Evolutionary conservation across 176 grass and related monocot genomes (phyloP).

Genomic region (Ananas comosus): DNA sequence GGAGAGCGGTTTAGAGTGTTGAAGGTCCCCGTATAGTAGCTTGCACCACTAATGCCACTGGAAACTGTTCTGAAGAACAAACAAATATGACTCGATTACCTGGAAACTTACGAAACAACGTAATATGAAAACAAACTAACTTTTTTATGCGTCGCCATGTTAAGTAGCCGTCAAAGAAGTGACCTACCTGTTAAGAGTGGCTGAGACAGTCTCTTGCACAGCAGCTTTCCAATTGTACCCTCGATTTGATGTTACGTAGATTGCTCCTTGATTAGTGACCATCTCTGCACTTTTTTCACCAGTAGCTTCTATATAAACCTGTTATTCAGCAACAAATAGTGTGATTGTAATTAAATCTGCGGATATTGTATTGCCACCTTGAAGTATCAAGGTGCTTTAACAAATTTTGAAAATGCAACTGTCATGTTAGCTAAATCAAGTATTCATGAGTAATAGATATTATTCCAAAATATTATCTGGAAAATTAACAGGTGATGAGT

Average conservation of each 20-base stretch:
- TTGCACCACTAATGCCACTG: constrained; percentile 98
- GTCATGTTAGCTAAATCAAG: too few species aligned
- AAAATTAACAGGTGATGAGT: too few species aligned
- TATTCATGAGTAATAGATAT: too few species aligned
- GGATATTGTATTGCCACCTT: too few species aligned
- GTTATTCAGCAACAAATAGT: background rate
- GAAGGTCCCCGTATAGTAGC: constrained; percentile 96
- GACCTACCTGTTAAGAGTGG: constrained; percentile 79
- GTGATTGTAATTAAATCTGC: background rate
- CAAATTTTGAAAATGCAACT: too few species aligned
- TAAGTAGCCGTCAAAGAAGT: too few species aligned
- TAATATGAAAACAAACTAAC: background rate
- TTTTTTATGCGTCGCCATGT: background rate
- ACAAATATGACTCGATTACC: constrained; percentile 10
- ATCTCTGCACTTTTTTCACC: constrained; percentile 92
- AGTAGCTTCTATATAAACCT: constrained; percentile 96
- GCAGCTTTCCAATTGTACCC: constrained; percentile 99
- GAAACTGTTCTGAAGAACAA: constrained; percentile 89
- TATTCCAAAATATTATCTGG: too few species aligned
- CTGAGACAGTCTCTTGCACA: constrained; percentile 91
- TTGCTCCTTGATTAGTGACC: constrained; percentile 92
- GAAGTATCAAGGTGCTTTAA: too few species aligned
- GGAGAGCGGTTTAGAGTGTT: constrained; percentile 86
- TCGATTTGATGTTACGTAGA: constrained; percentile 96
- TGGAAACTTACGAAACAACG: background rate